Base-by-base conservation (phyloP, 306 rosid genomes). In the Elaeagnus macrophylla region DNA sequence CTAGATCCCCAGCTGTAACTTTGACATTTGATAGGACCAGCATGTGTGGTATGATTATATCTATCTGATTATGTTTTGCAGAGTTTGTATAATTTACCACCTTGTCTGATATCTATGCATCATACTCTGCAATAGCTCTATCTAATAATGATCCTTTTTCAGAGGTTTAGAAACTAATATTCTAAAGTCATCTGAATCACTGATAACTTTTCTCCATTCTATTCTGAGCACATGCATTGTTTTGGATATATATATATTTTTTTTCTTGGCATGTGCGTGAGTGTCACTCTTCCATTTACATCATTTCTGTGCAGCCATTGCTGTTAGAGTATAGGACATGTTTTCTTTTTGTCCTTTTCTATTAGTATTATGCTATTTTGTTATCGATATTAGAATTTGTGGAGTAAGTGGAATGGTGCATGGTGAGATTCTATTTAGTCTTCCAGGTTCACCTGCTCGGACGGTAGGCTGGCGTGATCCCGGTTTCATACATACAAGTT, bases 1-100 rank as follows among this genome's bases (percentile, higher is more conserved):
- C 25, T 15, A 76, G 39, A 67, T 75, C 95, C 52, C 86, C 89
- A 13, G 97, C 97, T 5, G 95, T 82, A 59, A 89, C 97, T 45
- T 72, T 86, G 73, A 85, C 90, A 37, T 81, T 79, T 64, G 48
- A 47, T 63, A 83, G 84, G 20, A 75, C 61, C 75, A 72, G 77
- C 94, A 71, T 89, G 90, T 86, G 95, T 64, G 97, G 97, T 89
- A 80, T 44, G 74, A 36, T 46, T 54, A 25, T 14, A 25, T 41
- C 17, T 25, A 41, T 11, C 32, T 51, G 37, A 16, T 10, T 44
- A 15, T 25, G 15, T 6, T 9, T 15, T 1, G 41, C 44, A 4
- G 37, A 32, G 0, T 59, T 12, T 4, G 1, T 37, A 9, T 39
- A 9, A 10, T 9, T 5, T 42, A 13, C 46, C 13, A 13, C 13